Evolutionary conservation across 257 asterid species (phyloP), one percentile per base, ranked within the genome.

Genomic region (Solanum piurae): DNA sequence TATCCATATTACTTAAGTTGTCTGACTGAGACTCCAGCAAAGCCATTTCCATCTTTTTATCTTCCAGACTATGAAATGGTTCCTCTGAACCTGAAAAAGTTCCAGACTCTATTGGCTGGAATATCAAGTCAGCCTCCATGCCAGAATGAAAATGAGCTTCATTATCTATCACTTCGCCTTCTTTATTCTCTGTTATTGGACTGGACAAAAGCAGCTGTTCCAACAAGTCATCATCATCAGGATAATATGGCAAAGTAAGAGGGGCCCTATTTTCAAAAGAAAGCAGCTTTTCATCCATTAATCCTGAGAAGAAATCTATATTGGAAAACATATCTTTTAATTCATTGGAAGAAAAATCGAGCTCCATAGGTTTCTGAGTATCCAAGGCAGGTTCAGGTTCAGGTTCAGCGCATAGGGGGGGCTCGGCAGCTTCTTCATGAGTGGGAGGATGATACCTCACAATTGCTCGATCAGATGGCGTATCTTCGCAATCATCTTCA

Each of bases 381-480:
- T 69, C 49, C 38, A 91, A 88, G 79, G 89, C 66, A 58, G 66
- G 66, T 58, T 58, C 66, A 58, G 37, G 66, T 27, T 88, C 33
- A 58, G 37, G 66, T 27, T 88, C 33, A 10, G 46, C 37, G 49
- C 46, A 10, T 52, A 88, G 75, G 21, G 12, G 66, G 87, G 91
- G 80, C 86, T 64, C 90, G 0, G 83, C 38, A 37, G 74, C 72
- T 84, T 89, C 95, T 29, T 29, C 75, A 55, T 88, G 89, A 68
- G 69, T 77, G 4, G 93, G 96, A 4, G 94, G 96, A 83, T 95
- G 95, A 90, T 97, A 97, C 84, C 91, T 90, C 27, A 97, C 96
- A 12, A 95, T 92, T 79, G 44, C 83, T 86, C 95, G 92, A 83
- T 95, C 95, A 12, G 94, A 90, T 75, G 94, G 91, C 73, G 88